Percentiles rank a stretch among this genome's conserved stretches.
These are phyloP conservation scores for Kazachstania psychrophila DNA, from an alignment of 805 yeast species.

Conservation along the genomic window DNA sequence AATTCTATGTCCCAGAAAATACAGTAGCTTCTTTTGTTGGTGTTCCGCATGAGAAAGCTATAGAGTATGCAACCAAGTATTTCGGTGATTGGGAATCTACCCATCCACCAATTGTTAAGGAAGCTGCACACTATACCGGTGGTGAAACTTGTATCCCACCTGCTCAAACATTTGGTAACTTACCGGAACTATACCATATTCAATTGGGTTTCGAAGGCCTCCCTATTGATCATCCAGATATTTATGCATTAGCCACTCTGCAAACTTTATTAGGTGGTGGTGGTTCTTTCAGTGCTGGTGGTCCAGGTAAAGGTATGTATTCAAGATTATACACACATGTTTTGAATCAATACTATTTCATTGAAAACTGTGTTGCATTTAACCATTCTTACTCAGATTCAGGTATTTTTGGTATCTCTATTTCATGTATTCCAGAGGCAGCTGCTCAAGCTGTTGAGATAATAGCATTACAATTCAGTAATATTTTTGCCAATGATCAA, in stretches of 20 bases:
- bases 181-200: slow-evolving; percentile 76
- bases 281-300: slow-evolving; percentile 96
- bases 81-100: slow-evolving; percentile 50
- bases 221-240: slow-evolving; percentile 73
- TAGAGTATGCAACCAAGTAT: slow-evolving; percentile 49
- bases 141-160: slow-evolving; percentile 48
- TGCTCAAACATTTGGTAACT: slow-evolving; percentile 48
- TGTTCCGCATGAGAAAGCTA: slow-evolving; percentile 59
- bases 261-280: slow-evolving; percentile 94
- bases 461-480: slow-evolving; percentile 53
- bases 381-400: slow-evolving; percentile 85
- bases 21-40: slow-evolving; percentile 85
- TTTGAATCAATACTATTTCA: slow-evolving; percentile 80
- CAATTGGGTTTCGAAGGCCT: slow-evolving; percentile 84
- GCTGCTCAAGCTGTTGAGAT: slow-evolving; percentile 78
- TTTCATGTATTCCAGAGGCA: slow-evolving; percentile 78
- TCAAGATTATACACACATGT: slow-evolving; percentile 87
- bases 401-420: slow-evolving; percentile 83
- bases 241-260: slow-evolving; percentile 81
- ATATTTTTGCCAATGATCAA: slow-evolving; percentile 41
- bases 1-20: slow-evolving; percentile 69
- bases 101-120: slow-evolving; percentile 23
- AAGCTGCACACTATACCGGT: slow-evolving; percentile 46
- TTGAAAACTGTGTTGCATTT: slow-evolving; percentile 81
- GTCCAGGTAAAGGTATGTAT: slow-evolving; percentile 99